These are phyloP conservation scores for Ceratobasidium sp. DNA, from an alignment of 1,284 basidiomycete species.

Conservation along the genomic window DNA sequence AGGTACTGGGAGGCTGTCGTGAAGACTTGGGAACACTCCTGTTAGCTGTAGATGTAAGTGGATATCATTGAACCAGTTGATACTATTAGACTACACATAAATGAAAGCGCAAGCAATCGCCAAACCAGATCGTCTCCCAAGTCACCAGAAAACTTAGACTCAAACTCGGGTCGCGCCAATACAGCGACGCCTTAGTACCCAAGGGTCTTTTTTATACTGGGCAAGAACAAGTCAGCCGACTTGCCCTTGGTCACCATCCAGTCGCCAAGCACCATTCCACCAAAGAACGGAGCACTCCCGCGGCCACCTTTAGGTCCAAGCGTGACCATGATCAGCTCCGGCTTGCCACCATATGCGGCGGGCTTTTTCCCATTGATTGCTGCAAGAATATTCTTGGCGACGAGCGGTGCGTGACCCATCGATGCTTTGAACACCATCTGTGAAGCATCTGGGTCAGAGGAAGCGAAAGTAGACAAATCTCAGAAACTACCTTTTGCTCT, in stretches of 20 bases:
- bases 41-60: no score
- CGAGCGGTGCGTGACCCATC: constrained; percentile 34
- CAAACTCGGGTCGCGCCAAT: no score
- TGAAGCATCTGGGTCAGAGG: neutral
- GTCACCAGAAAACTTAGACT: no score
- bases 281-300: neutral
- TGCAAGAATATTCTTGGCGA: constrained; percentile 38
- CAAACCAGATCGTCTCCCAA: no score
- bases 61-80: no score
- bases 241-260: constrained; percentile 38
- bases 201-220: constrained; percentile 22
- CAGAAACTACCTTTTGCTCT: constrained; percentile 37
- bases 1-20: constrained; percentile 14
- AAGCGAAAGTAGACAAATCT: neutral
- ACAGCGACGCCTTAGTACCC: constrained; percentile 5
- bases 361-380: constrained; percentile 30
- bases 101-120: no score
- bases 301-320: constrained; percentile 32
- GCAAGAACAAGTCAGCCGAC: constrained; percentile 35
- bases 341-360: constrained; percentile 5
- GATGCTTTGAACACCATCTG: constrained; percentile 34
- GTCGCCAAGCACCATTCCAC: constrained; percentile 39
- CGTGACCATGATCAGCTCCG: constrained; percentile 33
- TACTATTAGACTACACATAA: no score
- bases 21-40: constrained; percentile 1